Conservation (phyloP, 176 grass and related monocot genomes). For the Aegilops longissima region DNA sequence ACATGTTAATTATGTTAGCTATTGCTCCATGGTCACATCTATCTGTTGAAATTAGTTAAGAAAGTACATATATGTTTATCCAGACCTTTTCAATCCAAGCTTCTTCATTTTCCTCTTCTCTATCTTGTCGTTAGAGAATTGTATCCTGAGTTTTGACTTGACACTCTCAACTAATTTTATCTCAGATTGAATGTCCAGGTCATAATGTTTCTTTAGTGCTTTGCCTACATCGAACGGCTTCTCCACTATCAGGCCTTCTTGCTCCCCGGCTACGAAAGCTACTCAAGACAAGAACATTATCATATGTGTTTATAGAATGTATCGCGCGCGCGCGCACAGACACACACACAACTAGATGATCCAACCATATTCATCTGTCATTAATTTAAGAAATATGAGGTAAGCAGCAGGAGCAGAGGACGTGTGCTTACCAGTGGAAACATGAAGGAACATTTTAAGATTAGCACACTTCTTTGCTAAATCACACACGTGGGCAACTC, state of each 20-base stretch:
- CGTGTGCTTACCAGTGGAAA: conserved; percentile 48
- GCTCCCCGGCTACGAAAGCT: conserved; percentile 50
- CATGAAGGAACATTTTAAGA: conserved; percentile 58
- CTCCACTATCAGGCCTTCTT: conserved; percentile 51
- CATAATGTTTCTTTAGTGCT: conserved; percentile 17
- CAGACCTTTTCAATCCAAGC: no score
- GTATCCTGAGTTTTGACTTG: conserved; percentile 16
- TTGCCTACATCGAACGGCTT: conserved; percentile 39
- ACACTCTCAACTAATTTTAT: conserved; percentile 43
- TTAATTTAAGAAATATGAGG: neutral
- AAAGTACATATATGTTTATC: no score
- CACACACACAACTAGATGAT: neutral
- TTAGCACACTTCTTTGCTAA: conserved; percentile 51
- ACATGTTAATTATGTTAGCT: neutral
- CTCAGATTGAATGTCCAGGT: conserved; percentile 51
- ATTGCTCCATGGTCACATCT: neutral
- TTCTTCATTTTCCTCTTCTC: no score
- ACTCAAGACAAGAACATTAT: neutral
- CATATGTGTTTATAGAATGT: neutral
- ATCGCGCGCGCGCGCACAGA: no score
- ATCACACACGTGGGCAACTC: conserved; percentile 31
- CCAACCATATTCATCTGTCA: neutral
- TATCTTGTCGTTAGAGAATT: no score
- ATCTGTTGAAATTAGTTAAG: no score
- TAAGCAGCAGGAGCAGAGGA: neutral